Conservation (phyloP, 768 basidiomycete genomes). For the Pisolithus orientalis region DNA sequence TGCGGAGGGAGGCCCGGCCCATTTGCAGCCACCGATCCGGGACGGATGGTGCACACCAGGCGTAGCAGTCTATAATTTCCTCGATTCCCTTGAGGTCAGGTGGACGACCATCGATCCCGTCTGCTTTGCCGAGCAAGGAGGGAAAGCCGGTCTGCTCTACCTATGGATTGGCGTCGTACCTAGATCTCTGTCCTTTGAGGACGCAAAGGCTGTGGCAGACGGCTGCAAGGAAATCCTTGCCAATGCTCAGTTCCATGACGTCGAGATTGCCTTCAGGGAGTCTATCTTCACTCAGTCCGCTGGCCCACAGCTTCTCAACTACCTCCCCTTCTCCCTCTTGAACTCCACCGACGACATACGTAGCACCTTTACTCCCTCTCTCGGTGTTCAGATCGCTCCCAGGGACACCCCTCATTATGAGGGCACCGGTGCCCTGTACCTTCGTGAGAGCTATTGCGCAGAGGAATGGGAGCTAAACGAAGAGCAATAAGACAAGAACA, state of each 20-base stretch:
- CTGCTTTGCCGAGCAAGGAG: slow-evolving; percentile 23
- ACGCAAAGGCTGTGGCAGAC: slow-evolving; percentile 21
- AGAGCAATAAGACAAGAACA: no score
- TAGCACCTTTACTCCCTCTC: slow-evolving; percentile 22
- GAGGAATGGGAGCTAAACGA: no score
- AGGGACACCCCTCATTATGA: background rate
- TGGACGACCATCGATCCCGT: slow-evolving; percentile 29
- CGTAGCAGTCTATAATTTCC: slow-evolving; percentile 13
- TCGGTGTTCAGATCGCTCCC: slow-evolving; percentile 21
- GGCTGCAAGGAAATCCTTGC: slow-evolving; percentile 22
- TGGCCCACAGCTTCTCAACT: slow-evolving; percentile 16
- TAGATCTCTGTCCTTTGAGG: slow-evolving; percentile 18
- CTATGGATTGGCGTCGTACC: slow-evolving; percentile 31
- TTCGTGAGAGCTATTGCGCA: no score
- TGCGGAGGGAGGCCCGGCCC: no score
- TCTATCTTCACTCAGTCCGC: slow-evolving; percentile 13
- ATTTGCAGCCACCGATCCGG: slow-evolving; percentile 15
- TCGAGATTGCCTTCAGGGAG: slow-evolving; percentile 31
- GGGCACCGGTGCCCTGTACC: background rate
- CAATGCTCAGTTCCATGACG: slow-evolving; percentile 21
- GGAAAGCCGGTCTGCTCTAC: slow-evolving; percentile 15
- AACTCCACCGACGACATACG: slow-evolving; percentile 14
- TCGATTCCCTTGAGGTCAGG: slow-evolving; percentile 21
- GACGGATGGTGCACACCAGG: slow-evolving; percentile 20
- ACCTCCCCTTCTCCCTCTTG: slow-evolving; percentile 1